Percentiles rank a stretch among this genome's conserved stretches.
Conservation (phyloP, 2,329 filamentous ascomycete genomes). For the Orbilia blumenaviensis region DNA sequence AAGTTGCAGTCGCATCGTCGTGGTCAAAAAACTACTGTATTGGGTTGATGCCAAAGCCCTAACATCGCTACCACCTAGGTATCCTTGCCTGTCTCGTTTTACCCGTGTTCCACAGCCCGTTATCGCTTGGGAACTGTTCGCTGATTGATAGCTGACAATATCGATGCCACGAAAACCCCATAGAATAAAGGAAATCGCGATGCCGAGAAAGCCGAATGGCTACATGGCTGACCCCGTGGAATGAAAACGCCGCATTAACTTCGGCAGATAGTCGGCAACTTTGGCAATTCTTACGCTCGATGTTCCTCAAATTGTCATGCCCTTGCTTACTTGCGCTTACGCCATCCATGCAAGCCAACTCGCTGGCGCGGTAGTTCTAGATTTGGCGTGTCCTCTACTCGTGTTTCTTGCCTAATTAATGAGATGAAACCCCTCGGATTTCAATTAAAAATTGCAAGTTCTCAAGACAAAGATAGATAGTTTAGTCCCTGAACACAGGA, state of each 20-base stretch:
- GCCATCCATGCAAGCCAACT: slow-evolving; percentile 16
- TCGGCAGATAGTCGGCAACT: slow-evolving; percentile 17
- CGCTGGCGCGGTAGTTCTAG: slow-evolving; percentile 15
- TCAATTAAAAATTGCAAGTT: neutral
- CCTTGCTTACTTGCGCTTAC: slow-evolving; percentile 41
- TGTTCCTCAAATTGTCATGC: neutral
- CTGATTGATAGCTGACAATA: slow-evolving; percentile 40
- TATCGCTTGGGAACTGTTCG: slow-evolving; percentile 21
- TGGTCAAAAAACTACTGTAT: neutral
- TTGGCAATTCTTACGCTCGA: neutral
- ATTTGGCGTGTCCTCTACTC: neutral
- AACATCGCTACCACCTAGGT: slow-evolving; percentile 18
- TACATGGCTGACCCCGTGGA: slow-evolving; percentile 5
- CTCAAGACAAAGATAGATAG: neutral
- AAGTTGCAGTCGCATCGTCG: neutral
- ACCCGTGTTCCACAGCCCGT: slow-evolving; percentile 27
- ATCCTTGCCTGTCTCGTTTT: slow-evolving; percentile 43
- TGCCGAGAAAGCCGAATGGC: slow-evolving; percentile 45
- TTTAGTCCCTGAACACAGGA: neutral
- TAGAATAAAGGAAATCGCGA: slow-evolving; percentile 35
- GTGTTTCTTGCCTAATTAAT: neutral
- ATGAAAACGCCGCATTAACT: slow-evolving; percentile 8
- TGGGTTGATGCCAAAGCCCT: slow-evolving; percentile 1
- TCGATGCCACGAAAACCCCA: neutral
- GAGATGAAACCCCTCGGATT: neutral